phyloP scores from a whole-genome alignment of 495 filamentous ascomycete species.

The Beverwykella pulmonaria region DNA sequence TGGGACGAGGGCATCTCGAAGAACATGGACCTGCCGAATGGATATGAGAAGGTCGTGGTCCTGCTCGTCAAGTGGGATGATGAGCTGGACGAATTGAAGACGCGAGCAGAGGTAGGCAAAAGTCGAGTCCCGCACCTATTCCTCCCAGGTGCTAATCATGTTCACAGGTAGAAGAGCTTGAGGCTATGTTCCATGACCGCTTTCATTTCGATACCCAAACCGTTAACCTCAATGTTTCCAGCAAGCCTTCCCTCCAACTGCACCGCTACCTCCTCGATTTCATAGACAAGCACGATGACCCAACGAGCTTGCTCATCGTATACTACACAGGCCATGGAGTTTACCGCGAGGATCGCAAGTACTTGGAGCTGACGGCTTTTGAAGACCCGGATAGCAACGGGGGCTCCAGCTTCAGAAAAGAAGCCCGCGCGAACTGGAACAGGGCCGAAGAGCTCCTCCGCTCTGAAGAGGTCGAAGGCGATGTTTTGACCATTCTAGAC shows the following conservation, averaged over 20 bases:
- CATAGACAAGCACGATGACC: slow-evolving; percentile 34
- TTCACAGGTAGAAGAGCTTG: slow-evolving; percentile 29
- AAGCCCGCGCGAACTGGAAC: slow-evolving; percentile 36
- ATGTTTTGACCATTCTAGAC: slow-evolving; percentile 41
- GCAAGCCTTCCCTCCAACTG: slow-evolving; percentile 36
- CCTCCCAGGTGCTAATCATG: background rate
- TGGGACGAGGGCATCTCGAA: slow-evolving; percentile 25
- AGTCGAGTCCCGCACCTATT: background rate
- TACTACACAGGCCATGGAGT: slow-evolving; percentile 43
- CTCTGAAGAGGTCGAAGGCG: slow-evolving; percentile 32
- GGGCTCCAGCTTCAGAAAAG: slow-evolving; percentile 4
- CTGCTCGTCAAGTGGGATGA: slow-evolving; percentile 39
- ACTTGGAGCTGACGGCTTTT: slow-evolving; percentile 22
- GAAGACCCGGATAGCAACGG: background rate
- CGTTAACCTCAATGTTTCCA: slow-evolving; percentile 31
- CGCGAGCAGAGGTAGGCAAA: slow-evolving; percentile 25
- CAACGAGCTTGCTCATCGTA: slow-evolving; percentile 37
- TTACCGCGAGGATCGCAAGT: slow-evolving; percentile 17
- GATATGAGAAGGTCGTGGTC: slow-evolving; percentile 35
- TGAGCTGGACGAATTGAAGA: slow-evolving; percentile 36
- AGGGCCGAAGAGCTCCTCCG: slow-evolving; percentile 30
- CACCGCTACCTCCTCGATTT: slow-evolving; percentile 16
- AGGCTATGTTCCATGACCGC: slow-evolving; percentile 25
- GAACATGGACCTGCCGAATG: slow-evolving; percentile 34
- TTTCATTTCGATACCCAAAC: slow-evolving; percentile 34